A percentile compares a stretch with the other conserved stretches of the same genome.
phyloP scores from a whole-genome alignment of 768 basidiomycete species.

The Nidula microcarpa region DNA sequence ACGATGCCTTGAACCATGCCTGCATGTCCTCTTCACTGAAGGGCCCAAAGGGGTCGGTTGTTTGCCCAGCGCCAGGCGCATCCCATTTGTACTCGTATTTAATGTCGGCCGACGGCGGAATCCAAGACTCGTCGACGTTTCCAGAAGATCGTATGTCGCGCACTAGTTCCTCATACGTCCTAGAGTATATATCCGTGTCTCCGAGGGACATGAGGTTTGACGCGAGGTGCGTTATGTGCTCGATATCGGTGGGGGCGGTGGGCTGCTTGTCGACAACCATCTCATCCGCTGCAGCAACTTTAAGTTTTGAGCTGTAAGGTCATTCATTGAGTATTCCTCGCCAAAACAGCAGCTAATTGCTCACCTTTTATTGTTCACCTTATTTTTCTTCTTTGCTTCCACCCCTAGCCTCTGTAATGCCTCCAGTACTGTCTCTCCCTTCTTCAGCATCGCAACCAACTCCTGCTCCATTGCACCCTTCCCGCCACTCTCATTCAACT shows the following conservation, averaged over 20 bases:
- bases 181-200: conserved; percentile 82
- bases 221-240: conserved; percentile 79
- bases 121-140: conserved; percentile 64
- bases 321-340: not conserved
- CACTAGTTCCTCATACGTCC: conserved; percentile 82
- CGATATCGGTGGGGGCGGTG: conserved; percentile 54
- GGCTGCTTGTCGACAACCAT: conserved; percentile 51
- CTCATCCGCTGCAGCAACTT: conserved; percentile 25
- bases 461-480: conserved; percentile 60
- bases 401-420: conserved; percentile 83
- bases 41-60: conserved; percentile 68
- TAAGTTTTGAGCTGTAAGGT: conserved; percentile 14
- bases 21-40: conserved; percentile 78
- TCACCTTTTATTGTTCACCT: conserved; percentile 23
- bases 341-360: conserved; percentile 3
- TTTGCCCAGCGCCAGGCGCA: conserved; percentile 40
- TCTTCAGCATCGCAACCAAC: conserved; percentile 73
- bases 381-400: conserved; percentile 51
- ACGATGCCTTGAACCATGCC: conserved; percentile 75
- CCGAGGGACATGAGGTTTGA: conserved; percentile 87
- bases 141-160: conserved; percentile 72
- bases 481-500: conserved; percentile 65
- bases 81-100: conserved; percentile 85
- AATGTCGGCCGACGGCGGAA: conserved; percentile 71
- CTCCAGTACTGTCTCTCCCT: conserved; percentile 88